Conservation (phyloP, 2,329 filamentous ascomycete genomes). For the Trichoderma sp. region DNA sequence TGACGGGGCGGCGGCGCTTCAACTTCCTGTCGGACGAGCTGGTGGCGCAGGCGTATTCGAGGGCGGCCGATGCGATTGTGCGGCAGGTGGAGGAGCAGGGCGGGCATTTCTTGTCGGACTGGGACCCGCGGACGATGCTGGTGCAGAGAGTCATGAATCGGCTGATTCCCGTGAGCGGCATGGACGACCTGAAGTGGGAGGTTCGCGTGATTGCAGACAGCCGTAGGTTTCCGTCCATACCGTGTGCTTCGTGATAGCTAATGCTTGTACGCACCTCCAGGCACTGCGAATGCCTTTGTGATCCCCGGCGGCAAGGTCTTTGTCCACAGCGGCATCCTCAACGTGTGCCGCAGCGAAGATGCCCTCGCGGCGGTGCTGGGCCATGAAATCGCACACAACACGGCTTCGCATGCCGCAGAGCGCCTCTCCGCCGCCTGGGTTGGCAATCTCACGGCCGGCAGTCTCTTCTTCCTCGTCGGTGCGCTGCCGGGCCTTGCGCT, state of each 20-base stretch:
- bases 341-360: slow-evolving; percentile 63
- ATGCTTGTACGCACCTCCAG: slow-evolving; percentile 25
- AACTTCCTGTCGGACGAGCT: slow-evolving; percentile 59
- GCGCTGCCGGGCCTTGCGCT: slow-evolving; percentile 40
- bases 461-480: slow-evolving; percentile 47
- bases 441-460: slow-evolving; percentile 50
- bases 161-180: slow-evolving; percentile 64
- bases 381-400: slow-evolving; percentile 76
- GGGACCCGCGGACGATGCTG: slow-evolving; percentile 53
- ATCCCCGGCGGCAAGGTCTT: slow-evolving; percentile 78
- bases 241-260: background rate
- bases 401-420: slow-evolving; percentile 67
- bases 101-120: slow-evolving; percentile 54
- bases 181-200: slow-evolving; percentile 62
- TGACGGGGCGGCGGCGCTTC: slow-evolving; percentile 69
- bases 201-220: slow-evolving; percentile 70
- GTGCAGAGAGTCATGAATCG: slow-evolving; percentile 64
- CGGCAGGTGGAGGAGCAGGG: slow-evolving; percentile 50
- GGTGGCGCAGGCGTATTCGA: slow-evolving; percentile 43
- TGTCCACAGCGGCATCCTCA: slow-evolving; percentile 69
- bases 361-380: slow-evolving; percentile 72
- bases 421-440: slow-evolving; percentile 53
- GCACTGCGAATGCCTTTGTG: slow-evolving; percentile 69
- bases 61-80: slow-evolving; percentile 42
- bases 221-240: slow-evolving; percentile 32